Conservation (phyloP, 495 filamentous ascomycete genomes). For the Barbatosphaeria neglecta region DNA sequence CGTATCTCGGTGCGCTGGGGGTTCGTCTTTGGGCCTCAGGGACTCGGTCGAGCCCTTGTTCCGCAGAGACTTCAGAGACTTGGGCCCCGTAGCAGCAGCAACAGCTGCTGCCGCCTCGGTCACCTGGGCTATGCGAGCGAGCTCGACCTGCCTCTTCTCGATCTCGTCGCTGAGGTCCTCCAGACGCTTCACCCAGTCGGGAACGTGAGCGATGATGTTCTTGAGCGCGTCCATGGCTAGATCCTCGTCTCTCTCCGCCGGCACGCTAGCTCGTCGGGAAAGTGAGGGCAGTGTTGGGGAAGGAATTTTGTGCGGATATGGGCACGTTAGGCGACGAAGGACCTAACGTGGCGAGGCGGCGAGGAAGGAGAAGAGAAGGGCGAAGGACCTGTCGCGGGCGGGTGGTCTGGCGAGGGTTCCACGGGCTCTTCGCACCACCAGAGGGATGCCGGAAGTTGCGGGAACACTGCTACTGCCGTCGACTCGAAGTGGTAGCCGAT, state of each 20-base stretch:
- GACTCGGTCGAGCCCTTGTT: slow-evolving; percentile 56
- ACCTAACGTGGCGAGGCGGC: not conserved
- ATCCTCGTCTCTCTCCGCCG: slow-evolving; percentile 3
- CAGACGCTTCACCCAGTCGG: slow-evolving; percentile 54
- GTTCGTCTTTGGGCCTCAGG: slow-evolving; percentile 40
- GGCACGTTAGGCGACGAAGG: not conserved
- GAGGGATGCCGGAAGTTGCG: too few species aligned
- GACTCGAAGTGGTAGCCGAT: too few species aligned
- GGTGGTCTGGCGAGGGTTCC: too few species aligned
- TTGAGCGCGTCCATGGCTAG: slow-evolving; percentile 51
- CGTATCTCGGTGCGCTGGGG: slow-evolving; percentile 18
- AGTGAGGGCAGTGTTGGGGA: not conserved
- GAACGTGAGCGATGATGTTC: slow-evolving; percentile 50
- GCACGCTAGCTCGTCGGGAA: not conserved
- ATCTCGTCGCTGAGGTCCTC: slow-evolving; percentile 61
- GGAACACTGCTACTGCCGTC: too few species aligned
- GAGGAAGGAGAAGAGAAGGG: too few species aligned
- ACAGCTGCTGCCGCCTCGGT: slow-evolving; percentile 11
- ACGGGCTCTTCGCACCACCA: too few species aligned
- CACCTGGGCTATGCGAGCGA: slow-evolving; percentile 36
- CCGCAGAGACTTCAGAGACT: slow-evolving; percentile 30
- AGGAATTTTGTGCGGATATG: too few species aligned
- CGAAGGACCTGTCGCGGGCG: too few species aligned
- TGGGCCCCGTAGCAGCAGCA: slow-evolving; percentile 7
- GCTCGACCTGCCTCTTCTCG: slow-evolving; percentile 55